Percentiles rank a stretch among this genome's conserved stretches.
These are phyloP conservation scores for Pythium rhizo-oryzae DNA, from an alignment of 352 stramenopile genomes.

Conservation along the genomic window DNA sequence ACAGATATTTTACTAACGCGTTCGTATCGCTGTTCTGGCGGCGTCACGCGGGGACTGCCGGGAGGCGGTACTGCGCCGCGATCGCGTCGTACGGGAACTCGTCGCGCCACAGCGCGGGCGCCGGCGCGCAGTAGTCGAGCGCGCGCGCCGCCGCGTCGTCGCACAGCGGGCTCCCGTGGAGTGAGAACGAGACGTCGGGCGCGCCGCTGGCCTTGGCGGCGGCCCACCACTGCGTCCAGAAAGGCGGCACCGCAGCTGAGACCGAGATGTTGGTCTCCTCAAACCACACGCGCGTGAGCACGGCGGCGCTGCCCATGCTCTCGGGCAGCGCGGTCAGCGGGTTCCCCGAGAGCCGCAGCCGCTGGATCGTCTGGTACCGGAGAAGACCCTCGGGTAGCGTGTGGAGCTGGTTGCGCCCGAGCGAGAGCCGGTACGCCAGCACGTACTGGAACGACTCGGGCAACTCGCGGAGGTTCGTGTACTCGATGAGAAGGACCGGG, in stretches of 20 bases:
- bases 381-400: background rate
- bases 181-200: background rate
- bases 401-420: conserved; percentile 1
- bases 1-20: too few species aligned
- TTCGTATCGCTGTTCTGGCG: too few species aligned
- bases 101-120: background rate
- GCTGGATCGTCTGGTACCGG: background rate
- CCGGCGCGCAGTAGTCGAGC: background rate
- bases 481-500: conserved; percentile 3
- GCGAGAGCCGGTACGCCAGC: background rate
- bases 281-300: background rate
- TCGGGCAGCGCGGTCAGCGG: background rate
- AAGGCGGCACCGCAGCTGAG: background rate
- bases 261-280: conserved; percentile 10
- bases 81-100: conserved; percentile 3
- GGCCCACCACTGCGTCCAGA: background rate
- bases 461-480: conserved; percentile 3
- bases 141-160: background rate
- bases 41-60: too few species aligned
- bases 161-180: background rate
- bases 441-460: conserved; percentile 1
- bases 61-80: background rate
- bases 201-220: background rate
- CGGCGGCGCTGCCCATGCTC: background rate
- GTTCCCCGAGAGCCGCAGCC: conserved; percentile 11